Conservation (phyloP, 2,329 filamentous ascomycete genomes). For the Trichoderma brevicompactum region DNA sequence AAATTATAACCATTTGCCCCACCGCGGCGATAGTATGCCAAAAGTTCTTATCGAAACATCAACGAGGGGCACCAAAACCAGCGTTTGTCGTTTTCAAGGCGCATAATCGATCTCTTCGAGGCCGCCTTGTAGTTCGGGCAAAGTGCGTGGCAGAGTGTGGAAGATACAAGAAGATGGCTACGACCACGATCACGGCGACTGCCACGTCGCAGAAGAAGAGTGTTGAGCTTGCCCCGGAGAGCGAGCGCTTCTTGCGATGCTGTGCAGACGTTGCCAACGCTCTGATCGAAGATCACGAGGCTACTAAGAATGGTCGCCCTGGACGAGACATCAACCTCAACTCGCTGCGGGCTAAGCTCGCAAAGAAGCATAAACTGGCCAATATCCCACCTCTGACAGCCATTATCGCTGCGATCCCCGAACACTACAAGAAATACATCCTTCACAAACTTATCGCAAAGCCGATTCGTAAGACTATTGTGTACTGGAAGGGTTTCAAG, state of each 20-base stretch:
- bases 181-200: conserved; percentile 68
- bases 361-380: conserved; percentile 89
- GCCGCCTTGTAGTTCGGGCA: neutral
- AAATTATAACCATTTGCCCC: conserved; percentile 3
- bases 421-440: conserved; percentile 99
- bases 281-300: conserved; percentile 92
- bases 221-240: conserved; percentile 82
- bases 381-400: conserved; percentile 90
- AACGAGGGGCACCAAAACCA: conserved; percentile 22
- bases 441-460: conserved; percentile 95
- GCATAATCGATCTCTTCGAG: neutral
- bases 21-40: conserved; percentile 18
- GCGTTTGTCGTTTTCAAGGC: neutral
- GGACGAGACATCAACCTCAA: conserved; percentile 94
- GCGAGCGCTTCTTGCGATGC: conserved; percentile 89
- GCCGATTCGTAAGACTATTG: conserved; percentile 69
- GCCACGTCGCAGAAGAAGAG: conserved; percentile 72
- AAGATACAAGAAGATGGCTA: conserved; percentile 43
- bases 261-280: conserved; percentile 95
- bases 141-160: neutral
- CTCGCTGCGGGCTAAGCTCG: conserved; percentile 78
- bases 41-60: conserved; percentile 27
- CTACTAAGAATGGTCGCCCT: conserved; percentile 72
- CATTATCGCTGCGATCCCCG: conserved; percentile 97
- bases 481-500: neutral